These are phyloP conservation scores for Musa itinerans DNA, from an alignment of 176 grass and related monocot species.

Conservation along the genomic window DNA sequence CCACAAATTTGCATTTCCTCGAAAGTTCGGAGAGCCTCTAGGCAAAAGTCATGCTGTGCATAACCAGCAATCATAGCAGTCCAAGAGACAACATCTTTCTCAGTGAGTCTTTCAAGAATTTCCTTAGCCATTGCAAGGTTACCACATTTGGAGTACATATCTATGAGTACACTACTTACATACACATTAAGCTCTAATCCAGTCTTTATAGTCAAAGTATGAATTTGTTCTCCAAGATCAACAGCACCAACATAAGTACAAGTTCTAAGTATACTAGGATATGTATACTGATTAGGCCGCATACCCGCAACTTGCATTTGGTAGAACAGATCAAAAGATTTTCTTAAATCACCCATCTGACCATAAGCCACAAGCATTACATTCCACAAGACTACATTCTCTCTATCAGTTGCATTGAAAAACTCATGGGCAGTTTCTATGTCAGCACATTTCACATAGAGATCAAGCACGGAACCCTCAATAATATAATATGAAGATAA, in stretches of 20 bases:
- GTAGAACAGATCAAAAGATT: constrained; percentile 49
- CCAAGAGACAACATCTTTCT: constrained; percentile 75
- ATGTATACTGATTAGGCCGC: constrained; percentile 60
- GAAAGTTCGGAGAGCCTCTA: constrained; percentile 52
- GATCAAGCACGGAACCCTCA: constrained; percentile 57
- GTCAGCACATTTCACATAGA: constrained; percentile 55
- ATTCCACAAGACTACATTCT: constrained; percentile 62
- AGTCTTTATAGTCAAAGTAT: constrained; percentile 31
- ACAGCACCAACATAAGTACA: constrained; percentile 32
- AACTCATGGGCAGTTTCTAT: constrained; percentile 35
- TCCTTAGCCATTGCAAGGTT: constrained; percentile 34
- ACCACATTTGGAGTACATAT: constrained; percentile 63
- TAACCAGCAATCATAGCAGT: constrained; percentile 70
- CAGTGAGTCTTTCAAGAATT: constrained; percentile 39
- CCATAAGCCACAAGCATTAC: constrained; percentile 64
- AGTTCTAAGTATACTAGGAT: constrained; percentile 67
- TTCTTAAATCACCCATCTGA: constrained; percentile 37
- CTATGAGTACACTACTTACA: constrained; percentile 60
- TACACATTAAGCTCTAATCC: constrained; percentile 48
- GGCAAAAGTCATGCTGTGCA: constrained; percentile 45
- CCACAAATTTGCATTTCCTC: constrained; percentile 52
- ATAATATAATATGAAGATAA: constrained; percentile 52
- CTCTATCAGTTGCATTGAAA: constrained; percentile 40
- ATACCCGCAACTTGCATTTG: constrained; percentile 45
- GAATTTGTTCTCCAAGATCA: constrained; percentile 60